These are phyloP conservation scores for Taphrina populina DNA, from an alignment of 1,139 yeast genomes.

Conservation along the genomic window DNA sequence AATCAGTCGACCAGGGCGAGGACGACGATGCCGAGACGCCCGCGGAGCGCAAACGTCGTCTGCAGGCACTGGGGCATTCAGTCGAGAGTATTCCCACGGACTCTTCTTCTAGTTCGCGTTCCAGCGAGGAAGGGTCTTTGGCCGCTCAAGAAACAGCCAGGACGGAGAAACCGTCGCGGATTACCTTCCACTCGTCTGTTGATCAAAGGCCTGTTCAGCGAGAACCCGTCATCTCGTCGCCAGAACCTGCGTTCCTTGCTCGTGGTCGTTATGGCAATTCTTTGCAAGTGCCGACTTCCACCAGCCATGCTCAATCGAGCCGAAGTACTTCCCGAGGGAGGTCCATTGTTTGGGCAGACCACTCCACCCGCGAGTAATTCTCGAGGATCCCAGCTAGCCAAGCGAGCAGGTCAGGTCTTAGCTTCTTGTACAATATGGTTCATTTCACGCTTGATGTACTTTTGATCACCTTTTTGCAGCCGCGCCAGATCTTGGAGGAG, in stretches of 20 bases:
- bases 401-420: no score
- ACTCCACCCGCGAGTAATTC: neutral
- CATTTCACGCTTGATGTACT: no score
- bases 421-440: no score
- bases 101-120: neutral
- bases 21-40: slow-evolving; percentile 40
- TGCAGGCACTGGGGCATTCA: slow-evolving; percentile 37
- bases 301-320: neutral
- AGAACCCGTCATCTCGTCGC: no score
- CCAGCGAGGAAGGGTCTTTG: neutral
- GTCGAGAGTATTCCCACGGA: neutral
- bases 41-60: slow-evolving; percentile 38
- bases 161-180: slow-evolving; percentile 1
- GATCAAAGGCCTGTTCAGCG: neutral
- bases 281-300: neutral
- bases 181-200: slow-evolving; percentile 22
- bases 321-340: slow-evolving; percentile 17
- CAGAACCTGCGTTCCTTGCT: no score
- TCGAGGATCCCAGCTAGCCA: no score
- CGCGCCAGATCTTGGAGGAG: no score
- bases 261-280: no score
- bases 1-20: neutral
- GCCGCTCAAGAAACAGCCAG: neutral
- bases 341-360: slow-evolving; percentile 33
- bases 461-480: no score